Evolutionary conservation across 495 filamentous ascomycete genomes (phyloP).

Genomic region (Tricharina praecox): DNA sequence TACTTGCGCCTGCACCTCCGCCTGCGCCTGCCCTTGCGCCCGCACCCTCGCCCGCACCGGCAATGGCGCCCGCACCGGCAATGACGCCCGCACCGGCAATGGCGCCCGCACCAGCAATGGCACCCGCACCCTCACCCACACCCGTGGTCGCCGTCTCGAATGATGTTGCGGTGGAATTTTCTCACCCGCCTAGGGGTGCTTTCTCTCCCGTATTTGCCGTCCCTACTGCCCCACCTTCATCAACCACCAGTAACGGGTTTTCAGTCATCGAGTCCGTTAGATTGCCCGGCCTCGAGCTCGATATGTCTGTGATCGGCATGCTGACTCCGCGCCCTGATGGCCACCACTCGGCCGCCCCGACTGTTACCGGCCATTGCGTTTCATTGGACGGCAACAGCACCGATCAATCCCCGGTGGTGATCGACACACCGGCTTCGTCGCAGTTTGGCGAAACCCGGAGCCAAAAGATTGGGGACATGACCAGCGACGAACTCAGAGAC

Average conservation of each 20-base stretch:
- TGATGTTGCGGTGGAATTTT: background rate
- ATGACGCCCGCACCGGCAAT: no score
- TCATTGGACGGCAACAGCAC: background rate
- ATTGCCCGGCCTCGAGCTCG: no score
- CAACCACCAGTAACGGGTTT: background rate
- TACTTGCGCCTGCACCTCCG: no score
- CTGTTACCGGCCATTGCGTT: background rate
- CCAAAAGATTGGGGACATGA: background rate
- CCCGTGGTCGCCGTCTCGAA: no score
- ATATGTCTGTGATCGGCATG: no score
- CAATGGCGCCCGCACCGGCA: no score
- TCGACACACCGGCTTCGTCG: background rate
- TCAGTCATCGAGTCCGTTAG: background rate
- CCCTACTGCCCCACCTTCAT: background rate
- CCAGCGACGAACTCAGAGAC: background rate
- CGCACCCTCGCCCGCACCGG: no score
- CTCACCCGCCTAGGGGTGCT: background rate
- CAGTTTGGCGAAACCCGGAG: no score
- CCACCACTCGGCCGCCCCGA: background rate
- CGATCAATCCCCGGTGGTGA: background rate
- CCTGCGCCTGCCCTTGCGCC: no score
- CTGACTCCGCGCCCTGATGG: no score
- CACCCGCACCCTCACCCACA: no score
- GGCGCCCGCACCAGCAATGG: no score
- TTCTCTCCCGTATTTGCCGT: background rate